phyloP scores from a whole-genome alignment of 306 rosid species.

The Quercus rubra region DNA sequence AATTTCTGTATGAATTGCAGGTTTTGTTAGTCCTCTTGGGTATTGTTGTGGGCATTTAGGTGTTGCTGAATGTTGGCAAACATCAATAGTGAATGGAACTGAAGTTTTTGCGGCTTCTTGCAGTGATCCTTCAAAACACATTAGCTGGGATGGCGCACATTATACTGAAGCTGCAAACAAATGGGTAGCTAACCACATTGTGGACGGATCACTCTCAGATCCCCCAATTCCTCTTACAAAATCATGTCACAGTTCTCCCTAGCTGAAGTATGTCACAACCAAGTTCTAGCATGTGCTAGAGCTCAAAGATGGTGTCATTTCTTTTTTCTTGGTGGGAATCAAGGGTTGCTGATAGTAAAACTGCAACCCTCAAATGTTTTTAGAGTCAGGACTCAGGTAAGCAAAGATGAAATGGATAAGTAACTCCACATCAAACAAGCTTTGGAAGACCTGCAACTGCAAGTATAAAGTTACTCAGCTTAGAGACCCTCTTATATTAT shows the following conservation, averaged over 20 bases:
- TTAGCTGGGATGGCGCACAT: not conserved
- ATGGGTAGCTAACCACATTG: not conserved
- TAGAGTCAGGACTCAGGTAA: too few species aligned
- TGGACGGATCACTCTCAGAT: not conserved
- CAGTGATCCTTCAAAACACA: conserved; percentile 12
- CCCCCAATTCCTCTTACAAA: not conserved
- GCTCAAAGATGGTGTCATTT: not conserved
- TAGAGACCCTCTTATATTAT: too few species aligned
- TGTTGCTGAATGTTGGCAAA: conserved; percentile 6
- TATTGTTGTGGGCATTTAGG: conserved; percentile 24
- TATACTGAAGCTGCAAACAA: not conserved
- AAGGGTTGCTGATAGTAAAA: not conserved
- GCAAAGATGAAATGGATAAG: too few species aligned
- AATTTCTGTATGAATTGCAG: conserved; percentile 6
- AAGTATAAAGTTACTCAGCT: too few species aligned
- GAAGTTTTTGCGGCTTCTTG: conserved; percentile 18
- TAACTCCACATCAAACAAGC: too few species aligned
- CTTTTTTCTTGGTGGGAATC: not conserved
- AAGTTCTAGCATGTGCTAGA: not conserved
- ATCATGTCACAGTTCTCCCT: not conserved
- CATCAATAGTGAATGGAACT: conserved; percentile 16
- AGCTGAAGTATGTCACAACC: not conserved
- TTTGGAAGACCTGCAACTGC: too few species aligned
- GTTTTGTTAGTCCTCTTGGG: conserved; percentile 18
- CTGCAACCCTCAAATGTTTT: too few species aligned